These are phyloP conservation scores for Samsoniella hepiali DNA, from an alignment of 2,329 filamentous ascomycete species.

Conservation along the genomic window DNA sequence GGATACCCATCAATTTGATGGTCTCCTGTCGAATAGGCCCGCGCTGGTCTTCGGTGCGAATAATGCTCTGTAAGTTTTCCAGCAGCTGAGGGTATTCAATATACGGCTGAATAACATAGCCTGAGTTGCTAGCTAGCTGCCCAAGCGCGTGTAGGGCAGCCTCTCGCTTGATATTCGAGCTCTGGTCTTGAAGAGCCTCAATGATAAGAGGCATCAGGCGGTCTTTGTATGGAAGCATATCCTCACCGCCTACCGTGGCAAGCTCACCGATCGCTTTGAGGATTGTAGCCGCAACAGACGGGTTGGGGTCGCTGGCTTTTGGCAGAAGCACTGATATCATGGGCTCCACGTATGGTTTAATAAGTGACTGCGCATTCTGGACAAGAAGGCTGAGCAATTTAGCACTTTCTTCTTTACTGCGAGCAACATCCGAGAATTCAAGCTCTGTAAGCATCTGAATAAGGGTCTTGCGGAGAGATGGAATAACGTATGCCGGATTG, in stretches of 20 bases:
- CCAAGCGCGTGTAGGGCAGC: constrained; percentile 87
- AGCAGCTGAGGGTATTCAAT: constrained; percentile 91
- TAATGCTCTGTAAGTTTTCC: constrained; percentile 88
- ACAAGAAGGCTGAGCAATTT: constrained; percentile 90
- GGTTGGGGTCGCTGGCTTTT: constrained; percentile 80
- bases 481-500: constrained; percentile 97
- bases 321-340: constrained; percentile 94
- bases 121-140: constrained; percentile 90
- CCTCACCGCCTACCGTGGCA: constrained; percentile 87
- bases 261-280: constrained; percentile 92
- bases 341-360: constrained; percentile 94
- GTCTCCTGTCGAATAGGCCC: constrained; percentile 86
- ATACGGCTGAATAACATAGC: constrained; percentile 96
- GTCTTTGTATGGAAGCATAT: constrained; percentile 89
- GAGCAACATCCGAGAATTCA: constrained; percentile 89
- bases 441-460: constrained; percentile 96
- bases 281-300: constrained; percentile 91
- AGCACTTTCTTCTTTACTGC: constrained; percentile 95
- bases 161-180: constrained; percentile 84
- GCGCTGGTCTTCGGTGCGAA: constrained; percentile 82
- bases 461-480: constrained; percentile 87
- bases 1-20: constrained; percentile 92
- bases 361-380: constrained; percentile 85
- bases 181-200: constrained; percentile 88
- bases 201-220: constrained; percentile 94